Evolutionary conservation across 306 rosid species (phyloP), one percentile per base, ranked within the genome.

Genomic region (Rosa rugosa): DNA sequence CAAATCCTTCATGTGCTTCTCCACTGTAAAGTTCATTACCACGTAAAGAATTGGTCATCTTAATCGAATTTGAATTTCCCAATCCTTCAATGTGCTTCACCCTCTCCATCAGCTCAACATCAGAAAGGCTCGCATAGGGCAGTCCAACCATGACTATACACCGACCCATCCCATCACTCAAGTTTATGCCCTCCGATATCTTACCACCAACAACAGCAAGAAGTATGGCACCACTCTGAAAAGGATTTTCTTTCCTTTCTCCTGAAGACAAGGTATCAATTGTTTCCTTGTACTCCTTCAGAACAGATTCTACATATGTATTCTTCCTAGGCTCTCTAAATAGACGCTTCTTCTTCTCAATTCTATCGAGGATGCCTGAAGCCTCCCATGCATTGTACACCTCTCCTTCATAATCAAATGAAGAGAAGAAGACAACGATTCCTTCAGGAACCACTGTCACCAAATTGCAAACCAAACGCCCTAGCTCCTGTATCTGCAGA

Each of bases 161-260:
- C 73, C 97, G 87, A 18, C 99, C 99, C 99, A 95, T 92, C 80
- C 95, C 98, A 86, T 95, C 98, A 53, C 99, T 95, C 75, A 92
- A 85, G 92, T 95, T 95, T 89, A 95, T 95, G 63, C 99, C 98
- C 88, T 95, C 98, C 3, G 99, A 92, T 87, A 94, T 80, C 90
- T 95, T 95, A 8, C 91, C 99, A 63, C 99, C 99, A 73, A 95
- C 97, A 50, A 95, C 92, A 79, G 99, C 99, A 51, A 92, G 85
- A 68, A 92, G 93, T 67, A 92, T 34, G 27, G 99, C 97, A 73
- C 99, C 97, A 42, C 54, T 71, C 34, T 60, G 86, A 77, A 87
- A 65, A 72, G 79, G 84, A 79, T 80, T 87, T 75, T 70, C 87
- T 76, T 82, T 85, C 23, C 87, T 74, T 85, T 84, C 83, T 70